Evolutionary conservation across 2,329 filamentous ascomycete species (phyloP).

Genomic region (Acarospora socialis): DNA sequence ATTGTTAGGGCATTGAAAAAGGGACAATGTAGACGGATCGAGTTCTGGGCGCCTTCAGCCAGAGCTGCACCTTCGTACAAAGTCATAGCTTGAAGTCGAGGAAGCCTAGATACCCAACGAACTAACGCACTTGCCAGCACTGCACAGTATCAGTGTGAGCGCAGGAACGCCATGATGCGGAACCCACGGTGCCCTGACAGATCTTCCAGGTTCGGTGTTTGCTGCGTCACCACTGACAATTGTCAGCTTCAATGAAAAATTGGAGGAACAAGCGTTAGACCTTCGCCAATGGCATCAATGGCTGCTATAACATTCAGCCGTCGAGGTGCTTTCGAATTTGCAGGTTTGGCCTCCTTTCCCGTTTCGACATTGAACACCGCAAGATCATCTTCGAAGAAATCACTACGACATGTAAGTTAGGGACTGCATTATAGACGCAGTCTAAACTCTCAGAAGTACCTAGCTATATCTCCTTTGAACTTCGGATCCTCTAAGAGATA

Average conservation of each 20-base stretch:
- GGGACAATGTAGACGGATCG: slow-evolving; percentile 9
- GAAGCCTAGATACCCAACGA: slow-evolving; percentile 44
- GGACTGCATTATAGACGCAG: not conserved
- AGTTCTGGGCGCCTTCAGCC: slow-evolving; percentile 35
- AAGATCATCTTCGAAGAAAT: slow-evolving; percentile 39
- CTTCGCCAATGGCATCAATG: slow-evolving; percentile 35
- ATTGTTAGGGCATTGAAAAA: slow-evolving; percentile 10
- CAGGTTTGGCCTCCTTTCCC: slow-evolving; percentile 16
- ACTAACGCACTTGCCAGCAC: slow-evolving; percentile 40
- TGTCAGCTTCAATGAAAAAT: slow-evolving; percentile 3
- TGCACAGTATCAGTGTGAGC: slow-evolving; percentile 11
- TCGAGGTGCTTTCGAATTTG: slow-evolving; percentile 15
- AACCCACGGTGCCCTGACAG: slow-evolving; percentile 39
- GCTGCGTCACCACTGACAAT: slow-evolving; percentile 29
- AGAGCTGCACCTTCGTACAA: slow-evolving; percentile 49
- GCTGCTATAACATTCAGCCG: slow-evolving; percentile 28
- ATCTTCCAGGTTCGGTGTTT: slow-evolving; percentile 41
- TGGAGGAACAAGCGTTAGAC: slow-evolving; percentile 17
- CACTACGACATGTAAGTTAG: slow-evolving; percentile 19
- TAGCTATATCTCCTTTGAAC: slow-evolving; percentile 44
- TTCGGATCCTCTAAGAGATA: slow-evolving; percentile 45
- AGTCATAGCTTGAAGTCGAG: slow-evolving; percentile 43
- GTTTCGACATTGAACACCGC: slow-evolving; percentile 27
- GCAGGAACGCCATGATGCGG: not conserved
- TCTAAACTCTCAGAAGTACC: slow-evolving; percentile 25